These are phyloP conservation scores for Phytophthora agathidicida DNA, from an alignment of 352 stramenopile genomes.

Conservation along the genomic window DNA sequence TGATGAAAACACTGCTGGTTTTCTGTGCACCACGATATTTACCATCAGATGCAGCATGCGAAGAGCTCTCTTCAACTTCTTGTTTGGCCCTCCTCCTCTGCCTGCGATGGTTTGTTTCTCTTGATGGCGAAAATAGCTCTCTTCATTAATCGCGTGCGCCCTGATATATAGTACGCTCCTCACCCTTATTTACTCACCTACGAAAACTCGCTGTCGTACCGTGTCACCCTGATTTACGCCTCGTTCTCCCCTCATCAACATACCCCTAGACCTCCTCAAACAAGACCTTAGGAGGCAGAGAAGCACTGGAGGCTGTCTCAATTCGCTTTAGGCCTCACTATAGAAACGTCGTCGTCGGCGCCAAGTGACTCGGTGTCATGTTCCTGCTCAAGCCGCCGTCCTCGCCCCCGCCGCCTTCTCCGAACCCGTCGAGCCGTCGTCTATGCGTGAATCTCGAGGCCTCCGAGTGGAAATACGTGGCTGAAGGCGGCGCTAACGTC, in stretches of 20 bases:
- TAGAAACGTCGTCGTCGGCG: conserved; percentile 8
- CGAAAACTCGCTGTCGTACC: background rate
- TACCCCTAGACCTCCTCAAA: background rate
- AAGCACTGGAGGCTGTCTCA: no score
- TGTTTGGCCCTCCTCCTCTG: background rate
- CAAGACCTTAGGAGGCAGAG: no score
- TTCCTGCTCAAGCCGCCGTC: conserved; percentile 56
- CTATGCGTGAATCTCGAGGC: conserved; percentile 38
- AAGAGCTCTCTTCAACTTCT: background rate
- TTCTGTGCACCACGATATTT: background rate
- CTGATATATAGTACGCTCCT: background rate
- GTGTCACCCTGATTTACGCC: conserved; percentile 2
- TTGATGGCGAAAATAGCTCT: conserved; percentile 9
- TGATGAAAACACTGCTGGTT: background rate
- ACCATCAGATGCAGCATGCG: no score
- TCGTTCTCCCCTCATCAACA: background rate
- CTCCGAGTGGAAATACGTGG: conserved; percentile 88
- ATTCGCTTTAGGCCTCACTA: conserved; percentile 5
- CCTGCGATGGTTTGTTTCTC: conserved; percentile 10
- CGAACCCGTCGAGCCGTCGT: conserved; percentile 2
- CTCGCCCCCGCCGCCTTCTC: conserved; percentile 14
- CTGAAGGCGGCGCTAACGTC: conserved; percentile 87
- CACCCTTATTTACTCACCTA: background rate
- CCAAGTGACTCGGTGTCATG: conserved; percentile 25
- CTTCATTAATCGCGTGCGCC: no score